A percentile compares a stretch with the other conserved stretches of the same genome.
Conservation (phyloP, 768 basidiomycete genomes). For the Boletus tylopilopsis region DNA sequence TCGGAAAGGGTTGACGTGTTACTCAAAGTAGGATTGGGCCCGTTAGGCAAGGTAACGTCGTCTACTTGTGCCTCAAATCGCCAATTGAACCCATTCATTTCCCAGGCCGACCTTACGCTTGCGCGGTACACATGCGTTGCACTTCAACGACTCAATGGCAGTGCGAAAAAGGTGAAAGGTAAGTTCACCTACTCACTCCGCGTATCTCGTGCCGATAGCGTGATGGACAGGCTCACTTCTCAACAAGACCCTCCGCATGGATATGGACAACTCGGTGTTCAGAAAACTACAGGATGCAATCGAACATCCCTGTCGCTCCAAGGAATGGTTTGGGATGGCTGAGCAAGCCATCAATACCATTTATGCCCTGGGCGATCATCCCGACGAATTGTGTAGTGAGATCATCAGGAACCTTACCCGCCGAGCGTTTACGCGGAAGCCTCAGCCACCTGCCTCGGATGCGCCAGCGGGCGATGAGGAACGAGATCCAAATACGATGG, state of each 20-base stretch:
- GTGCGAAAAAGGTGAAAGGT: constrained; percentile 97
- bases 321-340: constrained; percentile 95
- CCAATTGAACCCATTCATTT: neutral
- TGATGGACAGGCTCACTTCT: constrained; percentile 68
- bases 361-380: constrained; percentile 91
- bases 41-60: constrained; percentile 66
- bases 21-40: constrained; percentile 83
- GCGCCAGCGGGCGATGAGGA: constrained; percentile 18
- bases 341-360: constrained; percentile 97
- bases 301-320: constrained; percentile 73
- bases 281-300: constrained; percentile 77
- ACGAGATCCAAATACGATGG: constrained; percentile 50
- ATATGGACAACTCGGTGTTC: constrained; percentile 88
- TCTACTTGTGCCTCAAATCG: neutral
- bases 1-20: constrained; percentile 80
- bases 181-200: neutral
- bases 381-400: constrained; percentile 75
- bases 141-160: constrained; percentile 87
- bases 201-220: neutral
- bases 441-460: constrained; percentile 8
- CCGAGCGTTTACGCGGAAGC: constrained; percentile 55
- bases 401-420: constrained; percentile 80
- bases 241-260: constrained; percentile 80
- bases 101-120: constrained; percentile 79
- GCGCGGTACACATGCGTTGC: constrained; percentile 94